These are phyloP conservation scores for Ustilago trichophora DNA, from an alignment of 1,284 basidiomycete genomes.

Conservation along the genomic window DNA sequence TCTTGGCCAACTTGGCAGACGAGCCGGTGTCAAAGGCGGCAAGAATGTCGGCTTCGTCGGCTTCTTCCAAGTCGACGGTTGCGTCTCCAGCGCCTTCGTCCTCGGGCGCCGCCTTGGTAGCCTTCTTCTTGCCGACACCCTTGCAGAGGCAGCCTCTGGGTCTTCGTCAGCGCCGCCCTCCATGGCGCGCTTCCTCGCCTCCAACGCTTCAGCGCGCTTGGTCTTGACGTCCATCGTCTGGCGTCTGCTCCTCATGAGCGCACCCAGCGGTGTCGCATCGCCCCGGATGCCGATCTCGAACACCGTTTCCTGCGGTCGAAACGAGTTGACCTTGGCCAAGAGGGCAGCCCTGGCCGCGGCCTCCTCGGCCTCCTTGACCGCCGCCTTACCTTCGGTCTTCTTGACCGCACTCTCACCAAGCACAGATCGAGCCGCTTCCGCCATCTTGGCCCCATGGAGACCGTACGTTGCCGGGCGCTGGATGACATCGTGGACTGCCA, in stretches of 20 bases:
- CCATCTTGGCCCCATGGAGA: conserved; percentile 29
- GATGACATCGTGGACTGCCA: conserved; percentile 75
- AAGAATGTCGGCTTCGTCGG: conserved; percentile 66
- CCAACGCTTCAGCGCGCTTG: conserved; percentile 67
- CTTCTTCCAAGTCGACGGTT: conserved; percentile 72
- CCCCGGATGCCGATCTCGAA: conserved; percentile 86
- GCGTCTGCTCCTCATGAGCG: conserved; percentile 87
- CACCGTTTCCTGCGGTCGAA: conserved; percentile 87
- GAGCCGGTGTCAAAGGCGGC: conserved; percentile 45
- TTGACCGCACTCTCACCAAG: conserved; percentile 4
- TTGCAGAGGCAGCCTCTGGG: conserved; percentile 3
- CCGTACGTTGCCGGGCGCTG: conserved; percentile 52
- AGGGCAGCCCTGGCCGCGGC: conserved; percentile 74
- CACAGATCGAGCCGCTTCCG: conserved; percentile 7
- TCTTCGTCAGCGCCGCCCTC: conserved; percentile 34
- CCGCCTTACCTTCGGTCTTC: conserved; percentile 6
- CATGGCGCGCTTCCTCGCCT: conserved; percentile 57
- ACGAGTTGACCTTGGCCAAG: conserved; percentile 80
- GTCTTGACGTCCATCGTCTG: conserved; percentile 75
- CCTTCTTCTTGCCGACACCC: conserved; percentile 46
- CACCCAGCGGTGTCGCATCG: conserved; percentile 68
- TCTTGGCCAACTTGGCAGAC: neutral
- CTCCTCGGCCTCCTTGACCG: conserved; percentile 67
- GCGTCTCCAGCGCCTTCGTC: conserved; percentile 46
- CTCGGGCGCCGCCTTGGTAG: conserved; percentile 33